Base-by-base conservation (phyloP, 441 rosid genomes). In the Lepidium campestre region DNA sequence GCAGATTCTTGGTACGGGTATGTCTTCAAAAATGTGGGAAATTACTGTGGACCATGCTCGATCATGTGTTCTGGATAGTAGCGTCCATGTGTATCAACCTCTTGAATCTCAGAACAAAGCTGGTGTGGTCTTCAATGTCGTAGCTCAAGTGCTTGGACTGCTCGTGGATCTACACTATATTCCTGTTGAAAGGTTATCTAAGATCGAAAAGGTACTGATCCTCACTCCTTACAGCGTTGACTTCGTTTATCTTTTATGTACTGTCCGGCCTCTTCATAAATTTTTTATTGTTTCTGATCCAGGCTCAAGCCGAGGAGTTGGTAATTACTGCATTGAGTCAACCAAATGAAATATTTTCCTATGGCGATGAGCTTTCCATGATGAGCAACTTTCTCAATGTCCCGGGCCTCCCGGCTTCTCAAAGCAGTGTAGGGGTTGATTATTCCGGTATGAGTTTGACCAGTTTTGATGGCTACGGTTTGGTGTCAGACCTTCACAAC, bases 21-120 rank as follows among this genome's bases (percentile, higher is more conserved):
- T 94, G 99, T 91, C 99, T 61, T 82, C 97, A 40, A 94, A 91
- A 84, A 94, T 89, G 98, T 94, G 99, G 98, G 99, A 94, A 66
- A 86, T 89, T 45, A 86, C 93, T 0, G 70, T 89, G 55, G 97
- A 91, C 64, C 99, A 94, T 77, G 96, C 99, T 57, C 80, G 79
- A 44, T 84, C 98, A 1, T 94, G 98, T 64, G 79, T 77, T 31
- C 79, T 94, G 39, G 96, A 91, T 77, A 85, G 78, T 73, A 88
- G 83, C 66, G 71, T 85, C 20, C 81, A 77, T 70, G 67, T 85
- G 59, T 88, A 89, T 79, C 79, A 76, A 57, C 81, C 86, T 65
- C 78, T 79, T 18, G 81, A 77, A 67, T 75, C 83, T 67, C 86
- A 78, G 45, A 85, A 75, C 76, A 85, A 91, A 84, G 76, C 82